These are phyloP conservation scores for Bipolaris gigantea DNA, from an alignment of 2,329 filamentous ascomycete species.

Conservation along the genomic window DNA sequence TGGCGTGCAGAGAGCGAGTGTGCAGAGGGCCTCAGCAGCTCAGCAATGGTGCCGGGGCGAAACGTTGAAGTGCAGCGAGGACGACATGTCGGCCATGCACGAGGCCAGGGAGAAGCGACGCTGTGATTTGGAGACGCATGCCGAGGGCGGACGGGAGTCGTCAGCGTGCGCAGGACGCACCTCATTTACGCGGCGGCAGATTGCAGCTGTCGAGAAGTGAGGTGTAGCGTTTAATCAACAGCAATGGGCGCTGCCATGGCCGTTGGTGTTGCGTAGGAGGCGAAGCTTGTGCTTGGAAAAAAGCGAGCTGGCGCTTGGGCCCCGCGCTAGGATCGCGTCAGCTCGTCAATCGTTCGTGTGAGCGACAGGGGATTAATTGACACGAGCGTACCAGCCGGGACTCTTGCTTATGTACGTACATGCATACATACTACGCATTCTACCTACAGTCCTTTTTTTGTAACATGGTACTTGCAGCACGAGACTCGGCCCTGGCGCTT, in stretches of 20 bases:
- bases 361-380: not conserved
- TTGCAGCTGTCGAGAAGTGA: constrained; percentile 21
- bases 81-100: constrained; percentile 22
- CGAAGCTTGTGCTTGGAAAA: constrained; percentile 21
- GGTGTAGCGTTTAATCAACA: constrained; percentile 15
- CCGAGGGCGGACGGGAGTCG: constrained; percentile 26
- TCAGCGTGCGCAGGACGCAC: constrained; percentile 27
- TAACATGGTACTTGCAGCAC: too few species aligned
- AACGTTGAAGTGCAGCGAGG: constrained; percentile 37
- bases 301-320: constrained; percentile 15
- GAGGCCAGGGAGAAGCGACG: constrained; percentile 19
- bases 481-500: too few species aligned
- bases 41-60: constrained; percentile 40
- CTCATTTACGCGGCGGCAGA: constrained; percentile 35
- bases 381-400: too few species aligned
- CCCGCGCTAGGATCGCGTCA: constrained; percentile 11
- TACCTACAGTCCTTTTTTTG: not conserved
- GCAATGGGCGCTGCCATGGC: constrained; percentile 3
- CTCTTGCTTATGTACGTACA: not conserved
- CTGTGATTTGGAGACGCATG: constrained; percentile 20
- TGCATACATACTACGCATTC: not conserved
- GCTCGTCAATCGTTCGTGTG: constrained; percentile 15
- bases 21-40: constrained; percentile 59
- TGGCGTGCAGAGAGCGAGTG: constrained; percentile 50
- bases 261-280: constrained; percentile 16